Evolutionary conservation across 2,329 filamentous ascomycete genomes (phyloP), one percentile per base, ranked within the genome.

Genomic region (Emmonsia crescens): DNA sequence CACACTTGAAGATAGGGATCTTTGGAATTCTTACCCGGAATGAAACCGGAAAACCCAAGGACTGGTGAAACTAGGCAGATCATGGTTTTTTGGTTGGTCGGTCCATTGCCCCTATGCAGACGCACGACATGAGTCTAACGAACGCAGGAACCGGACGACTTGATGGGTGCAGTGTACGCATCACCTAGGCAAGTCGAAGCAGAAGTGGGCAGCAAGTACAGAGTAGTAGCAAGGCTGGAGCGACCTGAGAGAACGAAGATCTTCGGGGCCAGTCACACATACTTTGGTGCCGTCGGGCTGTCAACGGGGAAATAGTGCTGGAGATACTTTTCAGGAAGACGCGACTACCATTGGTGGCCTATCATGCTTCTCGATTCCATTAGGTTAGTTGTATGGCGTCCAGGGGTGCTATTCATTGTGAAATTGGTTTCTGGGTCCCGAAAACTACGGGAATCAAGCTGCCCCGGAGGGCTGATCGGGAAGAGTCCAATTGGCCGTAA

Each of bases 61-160:
- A n/a, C 8, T 6, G 33, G 31, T 40, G n/a, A 38, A 55, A 55
- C 52, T 4, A 36, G n/a, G 52, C 52, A 38, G 52, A 55, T 55
- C 31, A 33, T 38, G 33, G 52, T 5, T 38, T 36, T 55, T 38
- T 36, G 52, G 31, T 55, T 55, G 52, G 52, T 55, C 52, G 52
- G 52, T 55, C 52, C n/a, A 24, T 55, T 33, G 31, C 33, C 52
- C 31, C 31, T 21, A 31, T 42, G 40, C 24, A 29, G 55, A n/a
- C 40, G 55, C 55, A 46, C 24, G 27, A 31, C 55, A 57, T 14
- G 24, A n/a, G 12, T 31, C 27, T 10, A 57, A 19, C 36, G 46
- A 57, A 31, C 36, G 55, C 55, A 57, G 55, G 55, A 57, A 57
- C 55, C n/a, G n/a, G n/a, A 44, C 1, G 16, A n/a, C 51, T 54